Evolutionary conservation across 2,329 filamentous ascomycete species (phyloP).

Genomic region (Coniochaeta hoffmannii): DNA sequence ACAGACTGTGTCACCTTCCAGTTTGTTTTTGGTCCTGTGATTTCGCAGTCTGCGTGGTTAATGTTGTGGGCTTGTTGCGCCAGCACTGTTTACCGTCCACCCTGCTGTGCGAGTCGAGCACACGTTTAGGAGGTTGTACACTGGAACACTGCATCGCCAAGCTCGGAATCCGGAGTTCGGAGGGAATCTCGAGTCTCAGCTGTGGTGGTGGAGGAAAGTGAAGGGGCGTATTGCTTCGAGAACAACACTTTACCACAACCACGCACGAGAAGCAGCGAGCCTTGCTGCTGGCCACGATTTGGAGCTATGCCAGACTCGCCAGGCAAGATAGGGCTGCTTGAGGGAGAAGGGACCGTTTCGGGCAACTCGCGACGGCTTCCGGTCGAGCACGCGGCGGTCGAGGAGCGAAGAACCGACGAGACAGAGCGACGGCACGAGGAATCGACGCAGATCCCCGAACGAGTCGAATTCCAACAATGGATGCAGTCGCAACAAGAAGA

Average conservation of each 20-base stretch:
- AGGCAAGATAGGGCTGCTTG: background rate
- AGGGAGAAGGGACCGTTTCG: background rate
- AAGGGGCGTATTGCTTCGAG: too few relatives aligned
- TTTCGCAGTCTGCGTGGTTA: background rate
- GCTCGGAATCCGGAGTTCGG: too few relatives aligned
- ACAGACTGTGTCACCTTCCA: background rate
- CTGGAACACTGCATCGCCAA: too few relatives aligned
- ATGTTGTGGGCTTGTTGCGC: background rate
- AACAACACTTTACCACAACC: too few relatives aligned
- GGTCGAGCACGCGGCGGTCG: background rate
- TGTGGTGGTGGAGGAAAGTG: too few relatives aligned
- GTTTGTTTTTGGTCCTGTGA: background rate
- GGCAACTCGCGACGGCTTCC: background rate
- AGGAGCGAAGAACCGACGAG: background rate
- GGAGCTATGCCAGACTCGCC: background rate
- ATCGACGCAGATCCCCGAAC: background rate
- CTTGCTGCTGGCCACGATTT: background rate
- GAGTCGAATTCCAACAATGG: background rate
- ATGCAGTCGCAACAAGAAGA: background rate
- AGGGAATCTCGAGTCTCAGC: too few relatives aligned
- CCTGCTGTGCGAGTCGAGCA: too few relatives aligned
- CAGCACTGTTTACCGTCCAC: background rate
- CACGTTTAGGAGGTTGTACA: too few relatives aligned
- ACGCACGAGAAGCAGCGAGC: background rate
- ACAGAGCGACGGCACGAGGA: background rate